Conservation (phyloP, 345 rosid species). For the Bruguiera gymnorhiza region DNA sequence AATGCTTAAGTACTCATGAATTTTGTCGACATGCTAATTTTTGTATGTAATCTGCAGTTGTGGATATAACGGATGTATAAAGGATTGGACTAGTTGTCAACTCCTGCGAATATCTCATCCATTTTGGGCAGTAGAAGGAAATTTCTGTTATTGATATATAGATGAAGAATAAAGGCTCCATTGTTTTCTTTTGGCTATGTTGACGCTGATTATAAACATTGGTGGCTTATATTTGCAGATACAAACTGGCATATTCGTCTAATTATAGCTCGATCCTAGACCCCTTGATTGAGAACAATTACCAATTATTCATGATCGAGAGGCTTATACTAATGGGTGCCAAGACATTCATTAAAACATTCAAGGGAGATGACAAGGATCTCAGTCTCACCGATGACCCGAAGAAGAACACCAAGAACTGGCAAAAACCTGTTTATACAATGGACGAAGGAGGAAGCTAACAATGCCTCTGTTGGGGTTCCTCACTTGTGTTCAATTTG, state of each 20-base stretch:
- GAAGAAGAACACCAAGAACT: constrained; percentile 77
- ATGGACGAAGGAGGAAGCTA: constrained; percentile 21
- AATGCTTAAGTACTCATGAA: no score
- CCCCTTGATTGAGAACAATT: constrained; percentile 72
- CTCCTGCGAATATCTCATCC: no score
- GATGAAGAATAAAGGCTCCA: no score
- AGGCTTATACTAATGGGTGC: constrained; percentile 88
- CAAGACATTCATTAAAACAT: constrained; percentile 72
- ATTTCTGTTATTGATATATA: no score
- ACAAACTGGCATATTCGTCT: constrained; percentile 75
- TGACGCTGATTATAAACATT: constrained; percentile 8
- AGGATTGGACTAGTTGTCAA: no score
- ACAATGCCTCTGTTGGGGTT: no score
- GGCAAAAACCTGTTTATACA: constrained; percentile 88
- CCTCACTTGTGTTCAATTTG: neutral
- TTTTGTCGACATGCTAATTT: no score
- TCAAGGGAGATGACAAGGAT: constrained; percentile 60
- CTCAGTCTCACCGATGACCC: constrained; percentile 87
- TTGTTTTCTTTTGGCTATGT: neutral
- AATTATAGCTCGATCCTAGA: constrained; percentile 69
- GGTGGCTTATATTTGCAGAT: constrained; percentile 42
- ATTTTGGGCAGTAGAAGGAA: no score
- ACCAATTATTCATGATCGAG: constrained; percentile 86
- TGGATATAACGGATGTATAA: no score
- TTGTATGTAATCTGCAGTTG: no score